Evolutionary conservation across 371 early-diverging fungal species (phyloP).

Genomic region (Mucor mucedo): DNA sequence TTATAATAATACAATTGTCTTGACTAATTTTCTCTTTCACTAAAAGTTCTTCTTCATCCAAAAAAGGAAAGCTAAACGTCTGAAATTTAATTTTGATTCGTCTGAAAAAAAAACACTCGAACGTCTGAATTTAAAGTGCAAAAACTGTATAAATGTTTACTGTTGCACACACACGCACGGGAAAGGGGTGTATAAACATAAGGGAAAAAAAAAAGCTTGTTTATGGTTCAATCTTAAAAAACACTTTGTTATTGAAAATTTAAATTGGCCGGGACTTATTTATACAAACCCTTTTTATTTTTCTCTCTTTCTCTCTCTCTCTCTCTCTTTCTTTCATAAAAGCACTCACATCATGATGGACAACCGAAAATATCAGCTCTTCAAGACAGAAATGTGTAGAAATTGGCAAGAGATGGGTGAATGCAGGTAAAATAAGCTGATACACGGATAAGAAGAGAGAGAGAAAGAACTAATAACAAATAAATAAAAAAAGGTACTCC

Average conservation of each 20-base stretch:
- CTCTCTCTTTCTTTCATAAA: conserved; percentile 4
- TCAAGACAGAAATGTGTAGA: conserved; percentile 95
- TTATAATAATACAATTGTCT: too few species aligned
- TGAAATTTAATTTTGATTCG: too few species aligned
- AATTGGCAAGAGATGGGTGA: conserved; percentile 77
- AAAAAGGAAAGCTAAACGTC: too few species aligned
- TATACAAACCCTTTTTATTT: conserved; percentile 3
- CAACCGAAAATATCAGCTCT: conserved; percentile 58
- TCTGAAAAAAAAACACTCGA: too few species aligned
- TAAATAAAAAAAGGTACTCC: conserved; percentile 67
- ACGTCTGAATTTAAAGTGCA: too few species aligned
- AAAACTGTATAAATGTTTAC: too few species aligned
- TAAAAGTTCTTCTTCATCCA: too few species aligned
- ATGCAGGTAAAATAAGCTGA: conserved; percentile 16
- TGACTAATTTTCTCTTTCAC: too few species aligned
- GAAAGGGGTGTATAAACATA: not conserved
- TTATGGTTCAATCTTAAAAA: conserved; percentile 32
- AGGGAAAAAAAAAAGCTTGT: conserved; percentile 7
- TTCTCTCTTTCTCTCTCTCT: conserved; percentile 5
- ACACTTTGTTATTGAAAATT: conserved; percentile 19
- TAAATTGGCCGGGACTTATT: conserved; percentile 9
- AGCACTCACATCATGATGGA: conserved; percentile 9
- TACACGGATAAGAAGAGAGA: too few species aligned
- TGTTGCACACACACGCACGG: not conserved
- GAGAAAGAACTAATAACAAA: not conserved